Evolutionary conservation across 306 rosid genomes (phyloP).

Genomic region (Crotalaria pallida): DNA sequence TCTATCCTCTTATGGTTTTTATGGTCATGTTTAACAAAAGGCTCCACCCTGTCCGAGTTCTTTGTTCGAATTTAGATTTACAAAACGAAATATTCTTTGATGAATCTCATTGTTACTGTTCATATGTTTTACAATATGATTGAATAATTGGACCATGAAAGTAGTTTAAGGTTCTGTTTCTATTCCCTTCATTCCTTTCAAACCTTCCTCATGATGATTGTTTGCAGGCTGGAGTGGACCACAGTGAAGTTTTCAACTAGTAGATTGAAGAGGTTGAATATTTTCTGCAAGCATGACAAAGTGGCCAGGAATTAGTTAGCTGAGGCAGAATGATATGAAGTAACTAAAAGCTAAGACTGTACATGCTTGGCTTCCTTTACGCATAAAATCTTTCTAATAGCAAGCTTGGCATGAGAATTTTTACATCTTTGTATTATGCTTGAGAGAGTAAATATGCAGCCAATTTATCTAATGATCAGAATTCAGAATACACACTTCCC

Average conservation of each 20-base stretch:
- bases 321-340: constrained; percentile 14
- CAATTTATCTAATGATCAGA: constrained; percentile 5
- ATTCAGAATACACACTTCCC: background rate
- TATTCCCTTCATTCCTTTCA: background rate
- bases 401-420: constrained; percentile 54
- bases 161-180: background rate
- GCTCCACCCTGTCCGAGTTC: background rate
- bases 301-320: background rate
- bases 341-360: background rate
- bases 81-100: constrained; percentile 1
- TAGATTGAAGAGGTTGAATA: constrained; percentile 15
- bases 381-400: constrained; percentile 48
- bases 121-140: background rate
- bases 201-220: background rate
- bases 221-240: constrained; percentile 27
- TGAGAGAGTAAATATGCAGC: constrained; percentile 51
- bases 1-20: background rate
- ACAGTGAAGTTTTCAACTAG: constrained; percentile 6
- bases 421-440: constrained; percentile 53
- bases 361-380: constrained; percentile 37
- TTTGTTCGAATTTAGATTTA: background rate
- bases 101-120: background rate
- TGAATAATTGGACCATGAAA: background rate
- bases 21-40: background rate
- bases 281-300: constrained; percentile 35